Percentiles rank a stretch among this genome's conserved stretches.
Evolutionary conservation across 2,329 filamentous ascomycete species (phyloP).

Genomic region (Penicillium corylophilum): DNA sequence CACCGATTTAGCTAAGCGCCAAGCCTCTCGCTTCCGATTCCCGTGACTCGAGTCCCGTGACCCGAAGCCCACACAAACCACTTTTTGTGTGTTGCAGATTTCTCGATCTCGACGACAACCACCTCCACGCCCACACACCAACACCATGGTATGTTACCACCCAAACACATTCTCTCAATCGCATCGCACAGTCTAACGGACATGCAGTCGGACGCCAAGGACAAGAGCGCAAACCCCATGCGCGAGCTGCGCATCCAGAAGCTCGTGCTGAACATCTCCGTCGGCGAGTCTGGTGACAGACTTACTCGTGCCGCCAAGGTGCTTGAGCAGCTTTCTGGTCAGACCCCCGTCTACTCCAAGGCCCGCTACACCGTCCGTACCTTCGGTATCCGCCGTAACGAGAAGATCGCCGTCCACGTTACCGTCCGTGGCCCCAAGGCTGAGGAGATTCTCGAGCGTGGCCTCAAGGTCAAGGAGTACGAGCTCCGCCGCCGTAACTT

Average conservation of each 20-base stretch:
- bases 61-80: slow-evolving; percentile 33
- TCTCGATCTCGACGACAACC: slow-evolving; percentile 37
- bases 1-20: slow-evolving; percentile 19
- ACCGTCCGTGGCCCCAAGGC: slow-evolving; percentile 99
- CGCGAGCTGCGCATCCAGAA: slow-evolving; percentile 99
- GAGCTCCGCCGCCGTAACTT: slow-evolving; percentile 99
- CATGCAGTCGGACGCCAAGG: slow-evolving; percentile 65
- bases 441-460: slow-evolving; percentile 99
- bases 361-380: slow-evolving; percentile 99
- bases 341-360: slow-evolving; percentile 99
- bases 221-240: slow-evolving; percentile 96
- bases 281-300: slow-evolving; percentile 99
- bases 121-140: slow-evolving; percentile 38
- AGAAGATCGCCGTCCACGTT: slow-evolving; percentile 99
- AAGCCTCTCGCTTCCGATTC: slow-evolving; percentile 38
- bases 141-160: slow-evolving; percentile 50
- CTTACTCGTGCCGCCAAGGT: slow-evolving; percentile 99
- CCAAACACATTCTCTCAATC: slow-evolving; percentile 3
- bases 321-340: slow-evolving; percentile 98
- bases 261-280: slow-evolving; percentile 99
- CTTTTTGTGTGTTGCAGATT: slow-evolving; percentile 36
- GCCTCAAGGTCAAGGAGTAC: slow-evolving; percentile 99
- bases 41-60: slow-evolving; percentile 25
- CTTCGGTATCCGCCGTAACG: slow-evolving; percentile 99
- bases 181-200: slow-evolving; percentile 22